Evolutionary conservation across 345 rosid genomes (phyloP).

Genomic region (Acer campestre): DNA sequence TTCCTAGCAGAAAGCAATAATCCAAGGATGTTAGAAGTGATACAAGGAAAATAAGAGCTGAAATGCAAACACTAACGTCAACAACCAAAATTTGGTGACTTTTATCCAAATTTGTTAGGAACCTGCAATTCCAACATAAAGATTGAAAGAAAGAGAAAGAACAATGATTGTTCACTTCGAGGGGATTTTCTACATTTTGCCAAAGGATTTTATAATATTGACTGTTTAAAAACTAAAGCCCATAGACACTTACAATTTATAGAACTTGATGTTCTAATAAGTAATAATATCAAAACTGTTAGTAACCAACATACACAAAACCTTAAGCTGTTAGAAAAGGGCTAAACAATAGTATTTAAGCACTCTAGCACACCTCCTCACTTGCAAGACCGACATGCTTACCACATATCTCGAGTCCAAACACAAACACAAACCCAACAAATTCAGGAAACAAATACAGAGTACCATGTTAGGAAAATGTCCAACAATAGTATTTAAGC

Average conservation of each 20-base stretch:
- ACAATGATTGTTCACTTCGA: neutral
- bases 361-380: too few species aligned
- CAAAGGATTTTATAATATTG: neutral
- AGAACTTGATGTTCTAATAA: neutral
- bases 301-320: too few species aligned
- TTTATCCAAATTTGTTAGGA: neutral
- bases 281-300: neutral
- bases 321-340: too few species aligned
- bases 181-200: neutral
- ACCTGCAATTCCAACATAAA: neutral
- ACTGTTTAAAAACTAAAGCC: neutral
- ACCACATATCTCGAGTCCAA: too few species aligned
- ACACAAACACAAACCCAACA: too few species aligned
- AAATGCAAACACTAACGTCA: neutral
- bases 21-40: neutral
- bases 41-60: neutral
- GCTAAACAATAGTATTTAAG: too few species aligned
- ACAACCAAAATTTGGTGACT: neutral
- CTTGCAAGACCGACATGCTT: too few species aligned
- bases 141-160: neutral
- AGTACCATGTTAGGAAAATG: too few species aligned
- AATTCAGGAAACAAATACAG: too few species aligned
- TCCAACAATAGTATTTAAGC: too few species aligned
- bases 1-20: slow-evolving; percentile 55
- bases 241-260: neutral